Evolutionary conservation across 1,284 basidiomycete genomes (phyloP), one percentile per base, ranked within the genome.

Genomic region (Ganoderma lucidum): DNA sequence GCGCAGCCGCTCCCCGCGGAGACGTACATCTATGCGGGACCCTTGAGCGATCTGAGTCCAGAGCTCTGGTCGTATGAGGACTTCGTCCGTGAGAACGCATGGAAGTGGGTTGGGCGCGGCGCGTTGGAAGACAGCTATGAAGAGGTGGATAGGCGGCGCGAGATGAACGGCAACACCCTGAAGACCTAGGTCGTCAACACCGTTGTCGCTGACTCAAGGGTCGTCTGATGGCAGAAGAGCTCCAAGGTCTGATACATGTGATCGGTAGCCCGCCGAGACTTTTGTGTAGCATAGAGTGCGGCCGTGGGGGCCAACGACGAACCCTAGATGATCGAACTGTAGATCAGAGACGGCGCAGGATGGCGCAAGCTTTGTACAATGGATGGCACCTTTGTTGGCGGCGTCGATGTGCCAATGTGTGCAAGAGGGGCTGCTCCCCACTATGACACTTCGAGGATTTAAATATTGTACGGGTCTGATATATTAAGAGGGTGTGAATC

Each of bases 51-150:
- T 15, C 82, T 97, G 12, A 83, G 88, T 48, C 83, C 88, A 0
- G 82, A 84, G 28, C 80, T 93, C 1, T 97, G 96, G 96, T 87
- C 88, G 19, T 96, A 90, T 76, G 89, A 88, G 15, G 87, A 88
- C 8, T 95, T 96, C 74, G 84, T 95, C 37, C 79, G 81, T 73
- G 84, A 90, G 62, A 91, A 88, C 70, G 88, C 91, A 2, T 88
- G 87, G 85, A 91, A 90, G 70, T 95, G 93, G 93, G 84, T 92
- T 58, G 87, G 86, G 0, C 44, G 73, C 9, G 79, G 65, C 4
- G 76, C 79, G 8, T 69, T 75, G 4, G 59, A 61, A 30, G 73
- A 80, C 51, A 81, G 85, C 51, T 88, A 87, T 69, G 75, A 72
- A 5, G 85, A 87, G 69, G 85, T 90, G 8, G 88, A 87, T 70